Base-by-base conservation (phyloP, 805 yeast species). In the Maudiozyma pseudohumilis region DNA sequence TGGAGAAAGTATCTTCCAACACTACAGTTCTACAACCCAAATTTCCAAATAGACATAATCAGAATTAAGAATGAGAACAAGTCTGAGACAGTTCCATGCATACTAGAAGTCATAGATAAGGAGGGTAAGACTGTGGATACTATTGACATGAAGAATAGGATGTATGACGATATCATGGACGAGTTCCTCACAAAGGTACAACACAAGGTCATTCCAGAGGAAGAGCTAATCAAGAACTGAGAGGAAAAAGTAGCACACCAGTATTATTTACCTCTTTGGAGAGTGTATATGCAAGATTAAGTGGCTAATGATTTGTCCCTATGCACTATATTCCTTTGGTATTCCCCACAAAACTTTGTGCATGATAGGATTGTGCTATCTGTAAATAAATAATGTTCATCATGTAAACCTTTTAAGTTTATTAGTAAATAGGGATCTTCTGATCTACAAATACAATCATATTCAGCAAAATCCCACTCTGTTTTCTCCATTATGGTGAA, bases 21-120 rank as follows among this genome's bases (percentile, higher is more conserved):
- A 6, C 67, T 87, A 44, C 78, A 75, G 55, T 87, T 82, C 59
- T 88, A 85, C 63, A 87, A 87, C 58, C 88, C 89, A n/a, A 63
- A 65, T 31, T 52, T 82, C 20, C 70, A 74, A 18, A 75, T 85
- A 39, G 66, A 69, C 18, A 79, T 85, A 25, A 63, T 70, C 11
- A 66, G 87, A 47, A 66, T 81, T 31, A 63, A 66, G 28, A 55
- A 61, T 34, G 41, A 50, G 36, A 40, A 40, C 20, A 53, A 50
- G 23, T 40, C 39, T 8, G 40, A 29, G n/a, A 46, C 43, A 29
- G 59, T 49, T 29, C 66, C 57, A n/a, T 53, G 58, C 35, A 44
- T 19, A 20, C 35, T 50, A 33, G 55, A 51, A 36, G 40, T 49
- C 16, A 26, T 55, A 13, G 51, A 43, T 5, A 40, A 38, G 4